Percentiles rank a stretch among this genome's conserved stretches.
Conservation (phyloP, 345 rosid species). For the Brassica rapa region DNA sequence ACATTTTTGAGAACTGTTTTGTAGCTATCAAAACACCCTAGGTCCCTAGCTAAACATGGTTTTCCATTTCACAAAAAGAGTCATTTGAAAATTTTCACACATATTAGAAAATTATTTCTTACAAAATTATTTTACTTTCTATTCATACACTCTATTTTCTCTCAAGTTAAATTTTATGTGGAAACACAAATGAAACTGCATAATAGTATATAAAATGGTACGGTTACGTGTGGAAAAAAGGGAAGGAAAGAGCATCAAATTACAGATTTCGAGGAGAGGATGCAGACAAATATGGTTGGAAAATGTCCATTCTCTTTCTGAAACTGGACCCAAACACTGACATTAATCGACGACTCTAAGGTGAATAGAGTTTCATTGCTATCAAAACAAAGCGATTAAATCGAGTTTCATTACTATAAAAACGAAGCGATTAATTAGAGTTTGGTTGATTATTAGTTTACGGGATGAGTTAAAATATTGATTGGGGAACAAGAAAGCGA, state of each 20-base stretch:
- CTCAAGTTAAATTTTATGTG: background rate
- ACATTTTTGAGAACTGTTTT: no score
- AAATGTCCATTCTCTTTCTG: constrained; percentile 55
- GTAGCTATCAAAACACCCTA: no score
- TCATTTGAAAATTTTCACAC: no score
- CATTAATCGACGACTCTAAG: background rate
- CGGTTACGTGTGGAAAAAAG: background rate
- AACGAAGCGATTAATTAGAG: background rate
- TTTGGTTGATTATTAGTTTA: background rate
- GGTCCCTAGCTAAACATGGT: background rate
- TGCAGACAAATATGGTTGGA: constrained; percentile 48
- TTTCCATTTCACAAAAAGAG: background rate
- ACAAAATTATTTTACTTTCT: no score
- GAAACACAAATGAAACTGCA: background rate
- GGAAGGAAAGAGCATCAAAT: constrained; percentile 41
- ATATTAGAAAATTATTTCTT: no score
- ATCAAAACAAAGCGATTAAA: background rate
- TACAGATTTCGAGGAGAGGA: constrained; percentile 63
- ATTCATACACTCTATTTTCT: no score
- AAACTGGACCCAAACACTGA: constrained; percentile 28
- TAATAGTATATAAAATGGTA: background rate
- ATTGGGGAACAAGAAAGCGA: constrained; percentile 34
- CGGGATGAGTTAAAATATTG: constrained; percentile 14
- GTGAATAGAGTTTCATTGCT: background rate
- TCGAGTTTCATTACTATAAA: background rate